These are phyloP conservation scores for Exophiala dermatitidis DNA, from an alignment of 2,329 filamentous ascomycete genomes.

Conservation along the genomic window DNA sequence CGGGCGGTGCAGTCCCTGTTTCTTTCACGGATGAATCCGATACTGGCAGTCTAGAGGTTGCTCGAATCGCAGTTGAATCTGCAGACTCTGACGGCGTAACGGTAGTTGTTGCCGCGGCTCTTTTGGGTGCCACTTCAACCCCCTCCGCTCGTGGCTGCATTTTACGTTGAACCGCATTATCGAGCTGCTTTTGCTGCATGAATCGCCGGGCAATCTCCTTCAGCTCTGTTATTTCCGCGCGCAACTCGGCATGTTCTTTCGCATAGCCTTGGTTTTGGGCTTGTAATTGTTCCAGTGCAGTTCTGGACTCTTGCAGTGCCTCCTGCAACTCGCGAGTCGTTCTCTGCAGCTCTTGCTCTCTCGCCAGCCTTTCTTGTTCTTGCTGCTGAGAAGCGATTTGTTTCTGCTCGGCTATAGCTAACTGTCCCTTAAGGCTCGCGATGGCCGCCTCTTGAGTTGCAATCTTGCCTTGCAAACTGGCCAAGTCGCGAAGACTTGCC, in stretches of 20 bases:
- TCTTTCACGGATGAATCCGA: neutral
- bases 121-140: neutral
- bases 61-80: neutral
- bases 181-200: constrained; percentile 2
- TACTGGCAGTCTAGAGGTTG: neutral
- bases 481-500: neutral
- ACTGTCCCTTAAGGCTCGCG: constrained; percentile 5
- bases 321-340: constrained; percentile 1
- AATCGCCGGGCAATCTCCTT: constrained; percentile 7
- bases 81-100: neutral
- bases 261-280: neutral
- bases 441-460: constrained; percentile 7
- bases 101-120: neutral
- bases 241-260: constrained; percentile 8
- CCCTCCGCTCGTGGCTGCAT: neutral
- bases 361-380: neutral
- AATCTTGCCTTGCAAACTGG: constrained; percentile 5
- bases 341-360: constrained; percentile 7
- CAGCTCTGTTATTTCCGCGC: constrained; percentile 5
- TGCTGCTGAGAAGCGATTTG: constrained; percentile 9
- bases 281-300: constrained; percentile 3
- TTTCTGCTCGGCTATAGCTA: constrained; percentile 7
- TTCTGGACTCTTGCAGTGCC: constrained; percentile 9
- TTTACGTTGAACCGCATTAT: neutral
- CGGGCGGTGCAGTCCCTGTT: neutral